A percentile compares a stretch with the other conserved stretches of the same genome.
phyloP scores from a whole-genome alignment of 768 basidiomycete species.

The Lentinula edodes region DNA sequence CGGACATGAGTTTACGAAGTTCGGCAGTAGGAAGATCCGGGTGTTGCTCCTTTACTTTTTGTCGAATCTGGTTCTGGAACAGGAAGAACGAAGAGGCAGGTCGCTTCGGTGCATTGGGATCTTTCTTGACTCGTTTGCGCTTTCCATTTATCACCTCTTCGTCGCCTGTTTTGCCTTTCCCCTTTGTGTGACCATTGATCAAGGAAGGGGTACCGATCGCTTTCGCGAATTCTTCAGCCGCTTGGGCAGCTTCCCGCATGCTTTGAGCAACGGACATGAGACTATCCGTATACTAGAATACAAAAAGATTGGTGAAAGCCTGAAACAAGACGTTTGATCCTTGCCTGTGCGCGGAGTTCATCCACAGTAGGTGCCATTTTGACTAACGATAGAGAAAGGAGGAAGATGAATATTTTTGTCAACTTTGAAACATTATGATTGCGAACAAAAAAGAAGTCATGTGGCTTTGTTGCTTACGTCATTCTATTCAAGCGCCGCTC shows the following conservation, averaged over 20 bases:
- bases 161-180: slow-evolving; percentile 55
- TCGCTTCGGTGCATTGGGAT: slow-evolving; percentile 73
- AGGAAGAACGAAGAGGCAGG: slow-evolving; percentile 69
- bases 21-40: slow-evolving; percentile 48
- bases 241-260: slow-evolving; percentile 56
- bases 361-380: slow-evolving; percentile 23
- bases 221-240: slow-evolving; percentile 56
- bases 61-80: slow-evolving; percentile 66
- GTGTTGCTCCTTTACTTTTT: slow-evolving; percentile 40
- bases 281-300: slow-evolving; percentile 46
- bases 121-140: slow-evolving; percentile 32
- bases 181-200: slow-evolving; percentile 16
- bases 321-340: slow-evolving; percentile 4
- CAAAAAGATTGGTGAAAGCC: background rate
- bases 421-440: background rate
- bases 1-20: slow-evolving; percentile 46
- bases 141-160: background rate
- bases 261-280: slow-evolving; percentile 53
- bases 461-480: background rate
- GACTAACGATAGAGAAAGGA: slow-evolving; percentile 15
- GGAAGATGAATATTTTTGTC: background rate
- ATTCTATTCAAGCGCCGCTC: background rate
- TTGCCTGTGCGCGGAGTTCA: slow-evolving; percentile 29
- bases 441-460: slow-evolving; percentile 4
- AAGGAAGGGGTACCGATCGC: slow-evolving; percentile 27